Conservation (phyloP, 1,284 basidiomycete species). For the Apiotrichum gamsii region DNA sequence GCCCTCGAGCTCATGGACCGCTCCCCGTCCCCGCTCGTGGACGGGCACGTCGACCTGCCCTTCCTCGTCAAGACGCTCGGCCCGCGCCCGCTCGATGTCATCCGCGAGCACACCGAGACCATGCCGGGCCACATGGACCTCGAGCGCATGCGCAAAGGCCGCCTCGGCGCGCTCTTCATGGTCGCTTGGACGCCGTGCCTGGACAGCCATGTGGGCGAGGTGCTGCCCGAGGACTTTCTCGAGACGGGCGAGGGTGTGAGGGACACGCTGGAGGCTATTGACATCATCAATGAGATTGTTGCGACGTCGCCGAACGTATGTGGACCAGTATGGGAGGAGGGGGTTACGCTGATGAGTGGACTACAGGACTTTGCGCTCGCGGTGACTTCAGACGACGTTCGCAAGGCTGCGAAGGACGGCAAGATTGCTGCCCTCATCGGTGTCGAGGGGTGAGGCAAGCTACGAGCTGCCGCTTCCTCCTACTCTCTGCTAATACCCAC, state of each 20-base stretch:
- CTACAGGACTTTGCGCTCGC: constrained; percentile 60
- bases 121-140: constrained; percentile 69
- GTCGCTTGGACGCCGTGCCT: constrained; percentile 59
- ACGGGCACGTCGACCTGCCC: constrained; percentile 26
- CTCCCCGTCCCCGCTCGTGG: constrained; percentile 10
- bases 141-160: constrained; percentile 62
- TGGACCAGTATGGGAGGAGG: background rate
- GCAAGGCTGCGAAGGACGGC: constrained; percentile 54
- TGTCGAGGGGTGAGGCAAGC: constrained; percentile 59
- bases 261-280: constrained; percentile 84
- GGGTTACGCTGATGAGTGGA: background rate
- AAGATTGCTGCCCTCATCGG: constrained; percentile 75
- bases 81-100: background rate
- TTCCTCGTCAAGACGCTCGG: constrained; percentile 8
- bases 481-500: too few relatives aligned
- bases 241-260: constrained; percentile 44
- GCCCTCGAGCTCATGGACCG: background rate
- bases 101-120: constrained; percentile 1
- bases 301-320: background rate
- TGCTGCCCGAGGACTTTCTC: background rate
- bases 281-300: constrained; percentile 68
- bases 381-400: constrained; percentile 55
- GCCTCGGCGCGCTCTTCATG: constrained; percentile 79
- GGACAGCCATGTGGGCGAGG: background rate
- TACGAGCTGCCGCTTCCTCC: too few relatives aligned